A percentile compares a stretch with the other conserved stretches of the same genome.
phyloP scores from a whole-genome alignment of 192 early-diverging fungal genomes.

The Dispira parvispora region DNA sequence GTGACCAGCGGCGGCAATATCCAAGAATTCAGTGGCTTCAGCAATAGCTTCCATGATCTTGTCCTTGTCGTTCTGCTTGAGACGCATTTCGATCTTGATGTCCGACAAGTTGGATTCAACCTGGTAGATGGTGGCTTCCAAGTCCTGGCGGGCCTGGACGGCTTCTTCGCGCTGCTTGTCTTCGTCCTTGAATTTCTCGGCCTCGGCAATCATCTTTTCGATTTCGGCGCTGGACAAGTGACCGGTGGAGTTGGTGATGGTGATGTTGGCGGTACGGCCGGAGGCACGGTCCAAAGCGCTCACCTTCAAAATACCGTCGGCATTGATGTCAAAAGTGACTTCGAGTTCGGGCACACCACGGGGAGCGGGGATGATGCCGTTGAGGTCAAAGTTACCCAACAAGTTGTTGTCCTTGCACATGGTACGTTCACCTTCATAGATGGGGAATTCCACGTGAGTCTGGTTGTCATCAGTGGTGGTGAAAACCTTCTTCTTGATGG shows the following conservation, averaged over 20 bases:
- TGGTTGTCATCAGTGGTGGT: constrained; percentile 72
- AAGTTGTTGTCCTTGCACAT: constrained; percentile 87
- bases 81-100: constrained; percentile 54
- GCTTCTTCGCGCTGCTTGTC: constrained; percentile 55
- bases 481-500: constrained; percentile 64
- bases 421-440: constrained; percentile 75
- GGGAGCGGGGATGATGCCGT: constrained; percentile 61
- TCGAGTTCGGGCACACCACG: constrained; percentile 61
- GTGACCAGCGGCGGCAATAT: constrained; percentile 36
- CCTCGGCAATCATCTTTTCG: constrained; percentile 82
- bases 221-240: constrained; percentile 82
- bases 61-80: constrained; percentile 53
- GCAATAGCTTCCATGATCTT: constrained; percentile 53
- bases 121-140: constrained; percentile 61
- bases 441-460: constrained; percentile 68
- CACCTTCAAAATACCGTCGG: constrained; percentile 81
- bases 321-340: constrained; percentile 71
- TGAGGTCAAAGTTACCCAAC: constrained; percentile 69
- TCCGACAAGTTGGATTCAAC: constrained; percentile 46
- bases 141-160: constrained; percentile 66
- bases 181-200: constrained; percentile 71
- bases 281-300: constrained; percentile 83
- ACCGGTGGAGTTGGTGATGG: constrained; percentile 88
- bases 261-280: constrained; percentile 78
- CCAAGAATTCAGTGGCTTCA: constrained; percentile 58